These are phyloP conservation scores for Cladosporium cucumerinum DNA, from an alignment of 2,329 filamentous ascomycete genomes.

Conservation along the genomic window DNA sequence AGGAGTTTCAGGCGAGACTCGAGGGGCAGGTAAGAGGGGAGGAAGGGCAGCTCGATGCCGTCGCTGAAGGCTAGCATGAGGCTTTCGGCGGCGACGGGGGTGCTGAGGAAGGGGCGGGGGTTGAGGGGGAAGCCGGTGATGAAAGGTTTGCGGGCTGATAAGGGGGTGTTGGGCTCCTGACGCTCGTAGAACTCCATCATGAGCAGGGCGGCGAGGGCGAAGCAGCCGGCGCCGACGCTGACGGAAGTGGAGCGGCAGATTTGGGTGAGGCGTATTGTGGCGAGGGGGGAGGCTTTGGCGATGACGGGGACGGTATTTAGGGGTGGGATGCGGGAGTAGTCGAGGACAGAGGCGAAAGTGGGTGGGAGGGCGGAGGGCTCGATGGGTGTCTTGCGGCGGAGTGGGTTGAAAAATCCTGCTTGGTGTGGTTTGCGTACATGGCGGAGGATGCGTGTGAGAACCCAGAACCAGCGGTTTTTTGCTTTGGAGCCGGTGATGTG, in stretches of 20 bases:
- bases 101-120: slow-evolving; percentile 42
- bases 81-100: slow-evolving; percentile 38
- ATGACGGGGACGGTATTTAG: slow-evolving; percentile 36
- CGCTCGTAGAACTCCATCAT: slow-evolving; percentile 47
- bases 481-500: slow-evolving; percentile 37
- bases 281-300: slow-evolving; percentile 32
- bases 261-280: slow-evolving; percentile 37
- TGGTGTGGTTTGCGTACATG: slow-evolving; percentile 41
- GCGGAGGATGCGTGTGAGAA: slow-evolving; percentile 43
- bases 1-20: slow-evolving; percentile 40
- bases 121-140: slow-evolving; percentile 47
- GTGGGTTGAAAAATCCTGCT: slow-evolving; percentile 42
- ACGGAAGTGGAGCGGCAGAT: slow-evolving; percentile 39
- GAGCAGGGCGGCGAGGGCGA: slow-evolving; percentile 44
- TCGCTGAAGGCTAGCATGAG: slow-evolving; percentile 50
- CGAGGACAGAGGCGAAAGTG: slow-evolving; percentile 37
- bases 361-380: slow-evolving; percentile 29
- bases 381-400: slow-evolving; percentile 20
- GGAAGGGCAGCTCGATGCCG: slow-evolving; percentile 45
- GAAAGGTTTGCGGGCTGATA: slow-evolving; percentile 37
- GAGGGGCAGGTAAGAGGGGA: slow-evolving; percentile 36
- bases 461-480: slow-evolving; percentile 48
- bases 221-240: slow-evolving; percentile 45
- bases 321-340: slow-evolving; percentile 39
- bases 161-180: slow-evolving; percentile 29